Base-by-base conservation (phyloP, 2,329 filamentous ascomycete species). In the Alternaria solani region DNA sequence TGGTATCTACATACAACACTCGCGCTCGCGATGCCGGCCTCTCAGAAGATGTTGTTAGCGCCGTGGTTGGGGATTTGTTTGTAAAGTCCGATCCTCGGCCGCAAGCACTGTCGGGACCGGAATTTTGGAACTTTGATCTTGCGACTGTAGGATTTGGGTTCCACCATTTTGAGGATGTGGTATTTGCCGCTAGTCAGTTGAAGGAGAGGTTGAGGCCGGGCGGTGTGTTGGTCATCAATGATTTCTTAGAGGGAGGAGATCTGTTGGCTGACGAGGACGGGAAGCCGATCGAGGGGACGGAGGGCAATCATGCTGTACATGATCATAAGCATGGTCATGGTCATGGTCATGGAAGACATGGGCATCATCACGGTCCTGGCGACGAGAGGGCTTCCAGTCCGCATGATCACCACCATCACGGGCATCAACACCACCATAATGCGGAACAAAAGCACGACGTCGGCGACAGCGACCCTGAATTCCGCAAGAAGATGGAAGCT, bases 1-100 rank as follows among this genome's bases (percentile, higher is more conserved):
- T 93, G 91, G 85, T 92, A 5, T 79, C 81, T 0, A 81, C 83
- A 7, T 94, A 89, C 80, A 93, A 93, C 72, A 77, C 80, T 11
- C 82, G 85, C 26, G 88, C 87, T 20, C 53, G 42, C 4, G 46
- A 57, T 8, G 65, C 69, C 9, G 65, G 66, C 7, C 38, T 77
- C 3, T 48, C 66, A 0, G 26, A 49, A 3, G 41, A 58, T 2
- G 61, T 58, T 16, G 70, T 78, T 38, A 59, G 65, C 16, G 76
- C 75, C 30, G 61, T 74, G 0, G 61, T 70, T 4, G 77, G 79
- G 7, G 73, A 83, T 59, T 64, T 83, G 0, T 73, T 79, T 46
- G 67, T 74, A 38, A 71, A 71, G 34, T 30, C 60, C 5, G 53
- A 73, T 6, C 67, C 75, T 0, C 34, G 57, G 0, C 70, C 77